Percentiles rank a stretch among this genome's conserved stretches.
phyloP scores from a whole-genome alignment of 2,329 filamentous ascomycete genomes.

The Microdochium paspali region DNA sequence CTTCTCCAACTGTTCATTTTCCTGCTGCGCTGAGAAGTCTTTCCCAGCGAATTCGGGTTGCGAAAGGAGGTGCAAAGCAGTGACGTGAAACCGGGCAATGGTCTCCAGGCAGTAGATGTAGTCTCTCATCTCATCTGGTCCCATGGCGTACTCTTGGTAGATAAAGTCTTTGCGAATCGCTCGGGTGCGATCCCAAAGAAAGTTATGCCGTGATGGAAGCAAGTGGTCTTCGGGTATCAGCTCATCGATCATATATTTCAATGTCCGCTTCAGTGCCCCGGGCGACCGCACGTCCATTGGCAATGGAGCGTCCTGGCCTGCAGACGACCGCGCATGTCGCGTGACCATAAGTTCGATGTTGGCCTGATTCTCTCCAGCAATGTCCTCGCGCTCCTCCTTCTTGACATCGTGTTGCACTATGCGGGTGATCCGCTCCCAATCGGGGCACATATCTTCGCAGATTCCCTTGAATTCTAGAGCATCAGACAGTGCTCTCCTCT shows the following conservation, averaged over 20 bases:
- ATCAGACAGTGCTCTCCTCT: conserved; percentile 50
- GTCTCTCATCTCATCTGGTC: conserved; percentile 42
- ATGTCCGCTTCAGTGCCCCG: conserved; percentile 44
- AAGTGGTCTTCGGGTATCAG: conserved; percentile 46
- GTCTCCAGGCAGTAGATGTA: conserved; percentile 57
- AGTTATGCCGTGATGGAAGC: conserved; percentile 48
- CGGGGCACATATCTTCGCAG: conserved; percentile 61
- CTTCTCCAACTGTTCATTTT: conserved; percentile 58
- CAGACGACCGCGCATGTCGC: conserved; percentile 57
- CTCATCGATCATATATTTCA: conserved; percentile 54
- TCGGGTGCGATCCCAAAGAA: conserved; percentile 59
- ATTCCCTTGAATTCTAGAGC: conserved; percentile 60
- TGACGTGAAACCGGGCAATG: conserved; percentile 58
- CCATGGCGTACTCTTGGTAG: conserved; percentile 52
- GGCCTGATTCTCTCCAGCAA: conserved; percentile 32
- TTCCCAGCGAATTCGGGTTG: conserved; percentile 44
- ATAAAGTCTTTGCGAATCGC: conserved; percentile 61
- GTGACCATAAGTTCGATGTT: conserved; percentile 52
- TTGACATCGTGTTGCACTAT: conserved; percentile 53
- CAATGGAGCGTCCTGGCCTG: conserved; percentile 56
- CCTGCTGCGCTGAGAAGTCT: conserved; percentile 57
- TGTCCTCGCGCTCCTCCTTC: conserved; percentile 39
- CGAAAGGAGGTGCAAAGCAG: conserved; percentile 53
- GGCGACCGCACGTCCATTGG: conserved; percentile 60
- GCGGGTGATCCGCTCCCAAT: conserved; percentile 54